Conservation (phyloP, 2,329 filamentous ascomycete genomes). For the Diaporthe humulicola region DNA sequence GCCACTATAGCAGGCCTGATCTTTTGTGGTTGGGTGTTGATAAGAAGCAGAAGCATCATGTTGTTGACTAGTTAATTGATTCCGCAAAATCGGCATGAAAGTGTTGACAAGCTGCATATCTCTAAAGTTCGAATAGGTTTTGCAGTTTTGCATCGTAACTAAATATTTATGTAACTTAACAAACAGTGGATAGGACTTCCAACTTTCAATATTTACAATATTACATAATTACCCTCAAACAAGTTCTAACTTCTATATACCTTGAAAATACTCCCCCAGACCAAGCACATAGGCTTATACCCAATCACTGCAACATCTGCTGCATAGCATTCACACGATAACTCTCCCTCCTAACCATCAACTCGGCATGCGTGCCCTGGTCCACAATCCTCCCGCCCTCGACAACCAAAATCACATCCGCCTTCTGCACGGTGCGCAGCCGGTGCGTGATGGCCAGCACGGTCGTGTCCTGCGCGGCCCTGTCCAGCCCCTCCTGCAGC, state of each 20-base stretch:
- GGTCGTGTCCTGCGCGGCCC: background rate
- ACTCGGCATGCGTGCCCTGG: background rate
- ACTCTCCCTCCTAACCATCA: background rate
- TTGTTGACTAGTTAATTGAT: no score
- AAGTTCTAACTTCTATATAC: background rate
- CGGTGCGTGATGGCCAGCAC: constrained; percentile 14
- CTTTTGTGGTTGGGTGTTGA: constrained; percentile 42
- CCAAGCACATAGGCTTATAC: background rate
- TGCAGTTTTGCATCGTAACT: no score
- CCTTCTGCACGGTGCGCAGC: constrained; percentile 5
- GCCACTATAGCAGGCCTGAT: constrained; percentile 25
- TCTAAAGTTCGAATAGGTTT: no score
- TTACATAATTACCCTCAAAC: background rate
- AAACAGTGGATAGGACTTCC: no score
- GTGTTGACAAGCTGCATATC: no score
- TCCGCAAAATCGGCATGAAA: no score
- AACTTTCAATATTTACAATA: no score
- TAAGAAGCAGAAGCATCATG: constrained; percentile 42
- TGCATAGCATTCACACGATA: background rate
- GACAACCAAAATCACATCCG: background rate
- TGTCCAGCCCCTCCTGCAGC: constrained; percentile 10
- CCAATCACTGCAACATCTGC: constrained; percentile 6
- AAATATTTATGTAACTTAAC: no score
- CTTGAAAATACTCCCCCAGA: background rate
- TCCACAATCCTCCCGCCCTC: background rate